These are phyloP conservation scores for Malbranchea cinnamomea DNA, from an alignment of 2,329 filamentous ascomycete species.

Conservation along the genomic window DNA sequence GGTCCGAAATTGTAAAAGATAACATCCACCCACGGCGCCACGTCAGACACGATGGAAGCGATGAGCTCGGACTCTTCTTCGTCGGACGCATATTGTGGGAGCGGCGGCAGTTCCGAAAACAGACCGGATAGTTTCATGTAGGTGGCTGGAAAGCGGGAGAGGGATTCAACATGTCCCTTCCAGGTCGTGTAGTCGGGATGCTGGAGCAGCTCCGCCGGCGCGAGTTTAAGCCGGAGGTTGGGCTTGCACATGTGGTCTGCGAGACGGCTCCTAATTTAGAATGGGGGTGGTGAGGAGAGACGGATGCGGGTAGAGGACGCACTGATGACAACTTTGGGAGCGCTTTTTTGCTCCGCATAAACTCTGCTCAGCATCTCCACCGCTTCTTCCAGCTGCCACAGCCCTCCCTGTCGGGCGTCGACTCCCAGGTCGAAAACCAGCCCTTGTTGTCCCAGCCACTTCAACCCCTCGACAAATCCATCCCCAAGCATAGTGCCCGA, in stretches of 20 bases:
- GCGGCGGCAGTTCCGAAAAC: slow-evolving; percentile 60
- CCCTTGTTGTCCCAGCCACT: slow-evolving; percentile 47
- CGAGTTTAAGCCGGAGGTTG: slow-evolving; percentile 50
- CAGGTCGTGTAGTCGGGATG: slow-evolving; percentile 51
- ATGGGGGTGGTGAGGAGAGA: not conserved
- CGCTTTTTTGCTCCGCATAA: slow-evolving; percentile 15
- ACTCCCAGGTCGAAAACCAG: slow-evolving; percentile 72
- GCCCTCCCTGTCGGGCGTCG: slow-evolving; percentile 62
- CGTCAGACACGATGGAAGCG: slow-evolving; percentile 41
- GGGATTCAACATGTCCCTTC: slow-evolving; percentile 51
- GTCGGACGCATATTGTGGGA: slow-evolving; percentile 13
- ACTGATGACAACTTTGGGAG: too few species aligned
- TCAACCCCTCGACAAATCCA: slow-evolving; percentile 50
- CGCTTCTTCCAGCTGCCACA: slow-evolving; percentile 57
- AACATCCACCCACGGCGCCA: slow-evolving; percentile 57
- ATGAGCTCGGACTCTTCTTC: slow-evolving; percentile 1
- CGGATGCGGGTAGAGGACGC: not conserved
- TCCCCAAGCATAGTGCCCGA: slow-evolving; percentile 47
- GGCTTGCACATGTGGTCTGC: slow-evolving; percentile 85
- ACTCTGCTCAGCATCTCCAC: slow-evolving; percentile 55
- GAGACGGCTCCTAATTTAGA: slow-evolving; percentile 9
- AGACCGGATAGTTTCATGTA: slow-evolving; percentile 87
- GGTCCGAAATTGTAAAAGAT: slow-evolving; percentile 59
- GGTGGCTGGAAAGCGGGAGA: slow-evolving; percentile 49
- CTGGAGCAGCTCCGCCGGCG: slow-evolving; percentile 29